These are phyloP conservation scores for Wickerhamomyces strasburgensis DNA, from an alignment of 805 yeast species.

Conservation along the genomic window DNA sequence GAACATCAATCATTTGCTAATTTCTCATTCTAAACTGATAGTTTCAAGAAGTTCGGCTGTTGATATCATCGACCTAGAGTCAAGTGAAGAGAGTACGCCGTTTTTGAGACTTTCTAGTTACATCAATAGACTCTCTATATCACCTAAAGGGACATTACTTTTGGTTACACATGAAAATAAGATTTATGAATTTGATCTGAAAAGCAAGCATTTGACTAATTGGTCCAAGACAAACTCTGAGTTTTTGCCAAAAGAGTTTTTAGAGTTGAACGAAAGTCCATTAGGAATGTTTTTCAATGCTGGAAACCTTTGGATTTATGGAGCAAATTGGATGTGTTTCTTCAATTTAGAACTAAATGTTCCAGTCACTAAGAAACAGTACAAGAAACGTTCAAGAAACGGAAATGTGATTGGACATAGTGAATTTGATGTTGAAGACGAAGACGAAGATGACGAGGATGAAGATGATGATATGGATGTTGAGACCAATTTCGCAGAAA, in stretches of 20 bases:
- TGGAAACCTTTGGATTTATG: slow-evolving; percentile 76
- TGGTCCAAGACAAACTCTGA: slow-evolving; percentile 84
- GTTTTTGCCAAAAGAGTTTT: slow-evolving; percentile 61
- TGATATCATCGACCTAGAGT: slow-evolving; percentile 39
- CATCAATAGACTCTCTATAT: slow-evolving; percentile 59
- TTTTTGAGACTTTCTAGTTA: slow-evolving; percentile 56
- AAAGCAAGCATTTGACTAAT: slow-evolving; percentile 40
- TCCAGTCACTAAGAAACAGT: slow-evolving; percentile 36
- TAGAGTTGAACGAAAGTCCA: slow-evolving; percentile 57
- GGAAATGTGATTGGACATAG: slow-evolving; percentile 38
- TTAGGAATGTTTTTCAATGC: slow-evolving; percentile 60
- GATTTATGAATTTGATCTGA: slow-evolving; percentile 59
- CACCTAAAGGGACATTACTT: slow-evolving; percentile 44
- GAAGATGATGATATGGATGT: slow-evolving; percentile 23
- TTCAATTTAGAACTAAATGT: slow-evolving; percentile 60
- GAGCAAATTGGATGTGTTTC: slow-evolving; percentile 74
- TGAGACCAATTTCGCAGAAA: slow-evolving; percentile 27
- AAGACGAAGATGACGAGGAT: slow-evolving; percentile 16
- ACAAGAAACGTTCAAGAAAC: slow-evolving; percentile 37
- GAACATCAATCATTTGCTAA: slow-evolving; percentile 45
- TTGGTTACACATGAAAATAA: slow-evolving; percentile 72
- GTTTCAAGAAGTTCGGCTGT: slow-evolving; percentile 57
- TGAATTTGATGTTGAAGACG: slow-evolving; percentile 28
- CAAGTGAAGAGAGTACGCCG: slow-evolving; percentile 25
- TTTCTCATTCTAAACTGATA: slow-evolving; percentile 43